These are phyloP conservation scores for Pseudopithomyces chartarum DNA, from an alignment of 2,329 filamentous ascomycete genomes.

Conservation along the genomic window DNA sequence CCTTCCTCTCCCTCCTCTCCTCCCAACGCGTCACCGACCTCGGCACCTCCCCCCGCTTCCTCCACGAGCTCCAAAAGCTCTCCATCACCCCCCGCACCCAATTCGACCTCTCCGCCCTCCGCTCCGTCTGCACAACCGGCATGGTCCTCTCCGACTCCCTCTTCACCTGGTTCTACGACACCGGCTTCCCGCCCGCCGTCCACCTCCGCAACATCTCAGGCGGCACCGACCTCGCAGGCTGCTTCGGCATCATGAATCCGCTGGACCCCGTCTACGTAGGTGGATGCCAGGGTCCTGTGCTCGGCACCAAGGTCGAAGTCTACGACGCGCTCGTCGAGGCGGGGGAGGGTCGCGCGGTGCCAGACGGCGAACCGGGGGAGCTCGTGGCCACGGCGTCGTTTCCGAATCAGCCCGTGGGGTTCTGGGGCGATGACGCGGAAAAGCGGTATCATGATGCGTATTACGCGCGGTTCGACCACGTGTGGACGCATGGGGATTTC, in stretches of 20 bases:
- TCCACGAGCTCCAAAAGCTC: conserved; percentile 72
- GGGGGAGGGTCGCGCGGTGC: conserved; percentile 57
- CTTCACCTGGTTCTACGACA: conserved; percentile 81
- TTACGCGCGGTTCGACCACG: conserved; percentile 57
- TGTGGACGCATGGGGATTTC: conserved; percentile 86
- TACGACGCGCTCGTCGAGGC: conserved; percentile 62
- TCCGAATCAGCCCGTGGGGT: conserved; percentile 70
- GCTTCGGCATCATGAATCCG: conserved; percentile 68
- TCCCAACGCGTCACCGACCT: conserved; percentile 72
- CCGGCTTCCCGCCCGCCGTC: conserved; percentile 68
- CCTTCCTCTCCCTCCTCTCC: conserved; percentile 66
- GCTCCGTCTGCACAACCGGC: conserved; percentile 71
- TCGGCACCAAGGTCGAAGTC: conserved; percentile 61
- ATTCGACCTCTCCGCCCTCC: conserved; percentile 66
- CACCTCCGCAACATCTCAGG: conserved; percentile 77
- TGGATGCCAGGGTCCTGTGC: conserved; percentile 58
- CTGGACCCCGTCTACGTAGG: conserved; percentile 68
- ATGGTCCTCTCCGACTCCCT: conserved; percentile 80
- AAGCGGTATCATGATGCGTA: conserved; percentile 54
- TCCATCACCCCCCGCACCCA: conserved; percentile 65
- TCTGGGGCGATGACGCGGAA: conserved; percentile 51
- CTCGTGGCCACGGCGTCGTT: conserved; percentile 73
- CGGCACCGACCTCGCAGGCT: conserved; percentile 76
- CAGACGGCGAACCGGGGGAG: conserved; percentile 72
- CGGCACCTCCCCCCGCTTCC: conserved; percentile 76